Evolutionary conservation across 2,329 filamentous ascomycete species (phyloP), one percentile per base, ranked within the genome.

Genomic region (Colletotrichum horii): DNA sequence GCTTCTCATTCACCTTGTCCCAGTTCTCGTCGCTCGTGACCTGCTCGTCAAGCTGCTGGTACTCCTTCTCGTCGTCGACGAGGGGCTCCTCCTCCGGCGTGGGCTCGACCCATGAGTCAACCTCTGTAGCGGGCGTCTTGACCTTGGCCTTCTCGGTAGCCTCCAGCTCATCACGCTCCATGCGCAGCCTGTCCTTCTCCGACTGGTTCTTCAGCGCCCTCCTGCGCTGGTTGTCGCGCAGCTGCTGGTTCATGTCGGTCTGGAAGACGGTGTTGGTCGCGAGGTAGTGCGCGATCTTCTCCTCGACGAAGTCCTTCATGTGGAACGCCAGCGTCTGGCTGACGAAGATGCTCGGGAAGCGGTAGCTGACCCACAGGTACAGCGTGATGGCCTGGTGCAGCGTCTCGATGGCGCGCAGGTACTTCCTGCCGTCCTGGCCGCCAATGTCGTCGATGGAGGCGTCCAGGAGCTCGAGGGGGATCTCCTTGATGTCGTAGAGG

Each of bases 281-380:
- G 34, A 95, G 86, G 16, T 90, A 90, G 11, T 88, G 84, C 77
- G 94, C 90, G 80, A 98, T 96, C 82, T 91, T 92, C 67, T 92
- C 88, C 85, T 98, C 96, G 3, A 96, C 93, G 66, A 97, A 83
- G 8, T 86, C 84, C 81, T 98, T 98, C 65, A 95, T 91, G 81
- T 98, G 93, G 78, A 94, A 93, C 1, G 95, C 96, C 58, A 98
- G 88, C 1, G 88, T 87, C 79, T 96, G 91, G 78, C 93, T 94
- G 8, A 87, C 90, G 83, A 98, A 98, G 66, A 97, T 89, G 65
- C 95, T 94, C 5, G 92, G 89, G 83, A 96, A 98, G 8, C 96
- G 93, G 84, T 96, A 98, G 79, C 94, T 96, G 19, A 99, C 88
- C 97, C 97, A 99, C 3, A 98, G 89, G 82, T 98, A 99, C 62